phyloP scores from a whole-genome alignment of 768 basidiomycete genomes.

The Kwoniella newhampshirensis region DNA sequence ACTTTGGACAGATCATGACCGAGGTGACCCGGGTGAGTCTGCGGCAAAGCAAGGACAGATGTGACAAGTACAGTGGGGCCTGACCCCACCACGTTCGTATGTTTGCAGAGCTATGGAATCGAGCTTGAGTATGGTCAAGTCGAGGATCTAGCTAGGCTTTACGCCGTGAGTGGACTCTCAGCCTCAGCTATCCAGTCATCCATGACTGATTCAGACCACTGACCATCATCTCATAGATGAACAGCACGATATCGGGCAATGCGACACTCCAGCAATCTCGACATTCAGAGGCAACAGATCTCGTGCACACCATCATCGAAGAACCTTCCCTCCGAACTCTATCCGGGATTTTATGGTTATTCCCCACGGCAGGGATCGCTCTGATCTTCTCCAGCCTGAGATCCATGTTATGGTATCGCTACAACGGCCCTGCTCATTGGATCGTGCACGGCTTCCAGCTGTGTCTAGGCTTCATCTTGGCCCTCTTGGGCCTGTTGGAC shows the following conservation, averaged over 20 bases:
- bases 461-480: slow-evolving; percentile 19
- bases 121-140: slow-evolving; percentile 23
- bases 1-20: slow-evolving; percentile 36
- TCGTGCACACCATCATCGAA: slow-evolving; percentile 24
- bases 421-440: slow-evolving; percentile 18
- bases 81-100: not conserved
- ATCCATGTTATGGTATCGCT: slow-evolving; percentile 32
- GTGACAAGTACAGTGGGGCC: too few relatives aligned
- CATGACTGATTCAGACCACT: too few relatives aligned
- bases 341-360: slow-evolving; percentile 41
- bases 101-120: slow-evolving; percentile 31
- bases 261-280: not conserved
- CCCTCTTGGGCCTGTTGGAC: slow-evolving; percentile 33
- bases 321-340: slow-evolving; percentile 25
- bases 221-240: too few relatives aligned
- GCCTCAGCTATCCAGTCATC: too few relatives aligned
- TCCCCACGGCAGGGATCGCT: slow-evolving; percentile 34
- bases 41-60: too few relatives aligned
- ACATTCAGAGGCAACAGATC: slow-evolving; percentile 12
- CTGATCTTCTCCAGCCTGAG: slow-evolving; percentile 13
- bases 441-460: slow-evolving; percentile 23
- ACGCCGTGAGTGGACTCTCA: slow-evolving; percentile 2
- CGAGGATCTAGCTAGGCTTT: slow-evolving; percentile 20
- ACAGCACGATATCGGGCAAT: slow-evolving; percentile 23
- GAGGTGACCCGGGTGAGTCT: slow-evolving; percentile 18